Evolutionary conservation across 2,329 filamentous ascomycete species (phyloP), one percentile per base, ranked within the genome.

Genomic region (Trichocomaceae sp.): DNA sequence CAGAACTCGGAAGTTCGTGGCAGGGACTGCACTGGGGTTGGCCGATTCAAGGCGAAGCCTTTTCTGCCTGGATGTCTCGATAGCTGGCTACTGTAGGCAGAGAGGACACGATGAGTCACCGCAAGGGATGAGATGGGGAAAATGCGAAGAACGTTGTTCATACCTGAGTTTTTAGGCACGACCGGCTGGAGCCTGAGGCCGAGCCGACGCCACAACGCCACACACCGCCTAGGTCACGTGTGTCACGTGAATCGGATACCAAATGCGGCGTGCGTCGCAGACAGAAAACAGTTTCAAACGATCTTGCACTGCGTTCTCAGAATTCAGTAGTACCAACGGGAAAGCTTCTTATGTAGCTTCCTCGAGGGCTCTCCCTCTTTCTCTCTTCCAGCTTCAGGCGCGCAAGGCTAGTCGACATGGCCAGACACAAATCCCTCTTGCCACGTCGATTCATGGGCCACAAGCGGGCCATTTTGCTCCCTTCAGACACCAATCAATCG

Each of bases 401-500:
- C 45, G 22, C 26, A 17, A 45, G 17, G 35, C 46, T 48, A 51
- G 37, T 47, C 44, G 49, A 46, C 19, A 29, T 47, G 42, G 17
- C 13, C 26, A 20, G 23, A 50, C 33, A 47, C 42, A 47, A 37
- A 17, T 19, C 26, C 48, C 22, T 29, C 26, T 55, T 55, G 54
- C 54, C 54, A 55, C 54, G 54, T 55, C 54, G 54, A 22, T 29
- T 26, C 33, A 31, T 23, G 47, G 44, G 23, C 44, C 42, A 37
- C 31, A 50, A 47, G 54, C 54, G 54, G 54, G 54, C 48, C 54
- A 50, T 46, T 50, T 44, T 26, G 19, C 31, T 39, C 22, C 23
- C 51, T 41, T 47, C 44, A 29, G 23, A 53, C 44, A 47, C 51
- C 51, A 53, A 53, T 53, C 22, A 53, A 47, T 53, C 22, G 51